phyloP scores from a whole-genome alignment of 176 grass and related monocot species.

The Chloris gayana region DNA sequence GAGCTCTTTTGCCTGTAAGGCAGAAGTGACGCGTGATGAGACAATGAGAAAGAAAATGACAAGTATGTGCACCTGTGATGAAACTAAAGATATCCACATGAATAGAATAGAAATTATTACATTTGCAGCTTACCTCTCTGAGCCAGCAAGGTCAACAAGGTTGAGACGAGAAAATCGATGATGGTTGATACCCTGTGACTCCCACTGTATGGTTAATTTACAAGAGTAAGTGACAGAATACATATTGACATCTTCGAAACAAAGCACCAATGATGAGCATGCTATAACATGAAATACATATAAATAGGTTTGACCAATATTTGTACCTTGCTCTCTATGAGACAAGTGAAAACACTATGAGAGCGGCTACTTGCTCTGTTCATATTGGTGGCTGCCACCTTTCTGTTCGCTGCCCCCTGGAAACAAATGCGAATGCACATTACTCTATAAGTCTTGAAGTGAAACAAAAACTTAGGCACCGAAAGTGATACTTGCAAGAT shows the following conservation, averaged over 20 bases:
- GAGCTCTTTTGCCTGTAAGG: constrained; percentile 92
- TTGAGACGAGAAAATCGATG: constrained; percentile 92
- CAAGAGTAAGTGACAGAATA: constrained; percentile 9
- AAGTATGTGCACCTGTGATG: background rate
- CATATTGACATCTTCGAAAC: constrained; percentile 15
- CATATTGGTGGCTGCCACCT: constrained; percentile 99
- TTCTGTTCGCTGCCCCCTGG: constrained; percentile 92
- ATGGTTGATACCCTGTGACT: constrained; percentile 89
- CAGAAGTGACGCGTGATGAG: constrained; percentile 22
- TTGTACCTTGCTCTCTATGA: constrained; percentile 96
- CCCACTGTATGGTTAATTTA: constrained; percentile 76
- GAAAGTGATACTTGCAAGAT: background rate
- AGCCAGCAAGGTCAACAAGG: constrained; percentile 97
- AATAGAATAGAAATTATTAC: background rate
- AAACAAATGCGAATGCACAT: constrained; percentile 33
- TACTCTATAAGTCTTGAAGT: background rate
- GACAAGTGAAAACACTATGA: constrained; percentile 97
- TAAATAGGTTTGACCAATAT: constrained; percentile 21
- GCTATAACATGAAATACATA: constrained; percentile 17
- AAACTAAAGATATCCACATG: constrained; percentile 2
- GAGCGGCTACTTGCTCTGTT: constrained; percentile 95
- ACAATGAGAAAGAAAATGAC: constrained; percentile 6
- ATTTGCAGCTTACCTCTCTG: constrained; percentile 72
- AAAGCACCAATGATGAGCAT: background rate
- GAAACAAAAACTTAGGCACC: constrained; percentile 20